Evolutionary conservation across 129 eudicot genomes (phyloP).

Genomic region (Gnaphalium uliginosum): DNA sequence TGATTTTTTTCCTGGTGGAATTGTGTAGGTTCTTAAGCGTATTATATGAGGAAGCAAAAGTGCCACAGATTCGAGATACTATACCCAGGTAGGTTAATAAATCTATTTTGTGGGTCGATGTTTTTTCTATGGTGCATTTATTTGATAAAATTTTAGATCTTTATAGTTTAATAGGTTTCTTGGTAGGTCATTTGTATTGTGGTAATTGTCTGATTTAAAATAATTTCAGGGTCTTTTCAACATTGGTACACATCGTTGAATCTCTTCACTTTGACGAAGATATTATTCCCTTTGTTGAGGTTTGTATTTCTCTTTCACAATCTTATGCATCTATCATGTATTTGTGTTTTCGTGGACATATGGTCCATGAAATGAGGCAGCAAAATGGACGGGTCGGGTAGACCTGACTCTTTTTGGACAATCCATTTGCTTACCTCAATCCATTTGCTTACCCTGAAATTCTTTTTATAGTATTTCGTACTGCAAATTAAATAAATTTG

Average conservation of each 20-base stretch:
- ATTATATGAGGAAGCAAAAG: constrained; percentile 38
- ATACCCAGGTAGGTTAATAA: constrained; percentile 40
- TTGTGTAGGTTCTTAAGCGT: constrained; percentile 59
- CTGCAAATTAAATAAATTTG: not conserved
- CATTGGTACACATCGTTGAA: constrained; percentile 42
- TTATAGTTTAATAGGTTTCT: constrained; percentile 13
- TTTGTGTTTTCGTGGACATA: not conserved
- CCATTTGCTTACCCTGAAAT: not conserved
- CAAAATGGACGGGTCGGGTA: not conserved
- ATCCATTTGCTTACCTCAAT: not conserved
- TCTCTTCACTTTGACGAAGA: constrained; percentile 51
- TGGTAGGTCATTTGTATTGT: not conserved
- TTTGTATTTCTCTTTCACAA: constrained; percentile 31
- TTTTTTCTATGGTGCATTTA: not conserved
- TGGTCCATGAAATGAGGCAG: not conserved
- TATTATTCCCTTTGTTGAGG: constrained; percentile 54
- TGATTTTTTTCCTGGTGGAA: constrained; percentile 5
- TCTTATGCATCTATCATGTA: not conserved
- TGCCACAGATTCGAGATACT: constrained; percentile 33
- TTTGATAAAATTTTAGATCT: constrained; percentile 2
- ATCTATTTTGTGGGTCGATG: not conserved
- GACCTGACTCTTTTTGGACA: not conserved
- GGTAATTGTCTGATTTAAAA: constrained; percentile 16
- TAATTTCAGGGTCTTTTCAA: constrained; percentile 54
- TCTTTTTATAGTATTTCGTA: not conserved